A percentile compares a stretch with the other conserved stretches of the same genome.
Evolutionary conservation across 2,329 filamentous ascomycete species (phyloP).

Genomic region (Whalleya microplaca): DNA sequence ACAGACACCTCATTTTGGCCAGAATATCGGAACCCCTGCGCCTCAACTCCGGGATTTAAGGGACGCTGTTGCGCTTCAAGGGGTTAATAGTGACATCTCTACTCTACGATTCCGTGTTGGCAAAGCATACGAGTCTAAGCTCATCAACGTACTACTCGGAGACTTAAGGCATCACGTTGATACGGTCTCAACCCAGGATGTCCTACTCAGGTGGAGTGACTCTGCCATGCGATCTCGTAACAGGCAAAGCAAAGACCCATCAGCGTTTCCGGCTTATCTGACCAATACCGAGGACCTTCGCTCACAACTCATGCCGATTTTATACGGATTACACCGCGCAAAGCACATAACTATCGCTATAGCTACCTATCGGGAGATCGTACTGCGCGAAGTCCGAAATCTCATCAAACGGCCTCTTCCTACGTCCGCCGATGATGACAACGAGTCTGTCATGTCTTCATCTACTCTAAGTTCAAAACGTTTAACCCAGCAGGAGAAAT

Average conservation of each 20-base stretch:
- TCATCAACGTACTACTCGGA: conserved; percentile 74
- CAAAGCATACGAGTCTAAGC: conserved; percentile 81
- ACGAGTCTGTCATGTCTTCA: conserved; percentile 82
- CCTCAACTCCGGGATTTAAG: conserved; percentile 69
- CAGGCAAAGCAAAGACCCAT: conserved; percentile 66
- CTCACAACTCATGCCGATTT: conserved; percentile 67
- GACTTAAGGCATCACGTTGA: conserved; percentile 84
- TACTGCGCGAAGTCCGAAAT: conserved; percentile 83
- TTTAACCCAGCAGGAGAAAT: conserved; percentile 84
- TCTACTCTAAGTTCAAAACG: conserved; percentile 75
- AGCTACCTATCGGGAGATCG: conserved; percentile 80
- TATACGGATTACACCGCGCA: conserved; percentile 80
- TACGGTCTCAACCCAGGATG: conserved; percentile 70
- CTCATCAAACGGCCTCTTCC: conserved; percentile 85
- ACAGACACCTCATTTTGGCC: conserved; percentile 42
- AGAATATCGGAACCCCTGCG: conserved; percentile 34
- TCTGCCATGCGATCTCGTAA: conserved; percentile 75
- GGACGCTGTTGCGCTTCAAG: conserved; percentile 76
- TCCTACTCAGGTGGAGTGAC: conserved; percentile 82
- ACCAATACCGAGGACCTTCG: conserved; percentile 72
- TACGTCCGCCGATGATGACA: conserved; percentile 92
- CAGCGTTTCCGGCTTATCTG: conserved; percentile 78
- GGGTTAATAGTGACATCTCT: conserved; percentile 76
- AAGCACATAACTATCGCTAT: conserved; percentile 81
- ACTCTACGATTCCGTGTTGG: conserved; percentile 81